phyloP scores from a whole-genome alignment of 1,284 basidiomycete species.

The Austroboletus rostrupii region DNA sequence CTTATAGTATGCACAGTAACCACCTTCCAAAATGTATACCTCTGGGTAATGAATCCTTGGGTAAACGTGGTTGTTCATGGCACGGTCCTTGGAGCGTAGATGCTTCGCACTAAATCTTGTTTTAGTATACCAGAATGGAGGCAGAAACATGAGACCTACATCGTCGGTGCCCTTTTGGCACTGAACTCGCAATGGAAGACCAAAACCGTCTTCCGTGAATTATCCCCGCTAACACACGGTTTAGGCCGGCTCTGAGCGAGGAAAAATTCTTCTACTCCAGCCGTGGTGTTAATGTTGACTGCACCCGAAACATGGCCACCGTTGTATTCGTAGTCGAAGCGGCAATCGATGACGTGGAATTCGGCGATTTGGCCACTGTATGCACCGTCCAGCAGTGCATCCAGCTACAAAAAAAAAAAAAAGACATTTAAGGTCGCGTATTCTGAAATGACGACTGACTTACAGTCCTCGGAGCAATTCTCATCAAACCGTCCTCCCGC shows the following conservation, averaged over 20 bases:
- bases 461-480: constrained; percentile 81
- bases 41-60: constrained; percentile 96
- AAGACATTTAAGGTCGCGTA: background rate
- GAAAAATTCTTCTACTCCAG: constrained; percentile 78
- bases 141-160: constrained; percentile 51
- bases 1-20: constrained; percentile 87
- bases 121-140: constrained; percentile 11
- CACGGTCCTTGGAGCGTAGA: constrained; percentile 86
- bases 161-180: constrained; percentile 90
- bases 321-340: constrained; percentile 94
- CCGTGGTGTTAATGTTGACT: constrained; percentile 86
- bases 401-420: constrained; percentile 46
- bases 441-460: constrained; percentile 24
- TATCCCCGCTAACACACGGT: constrained; percentile 80
- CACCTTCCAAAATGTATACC: constrained; percentile 94
- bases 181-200: constrained; percentile 99
- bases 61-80: constrained; percentile 83
- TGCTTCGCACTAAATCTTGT: constrained; percentile 73
- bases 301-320: constrained; percentile 94
- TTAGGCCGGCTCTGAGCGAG: constrained; percentile 64
- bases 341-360: constrained; percentile 89
- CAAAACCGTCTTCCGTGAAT: constrained; percentile 73
- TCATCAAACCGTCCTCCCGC: constrained; percentile 92
- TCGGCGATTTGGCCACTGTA: constrained; percentile 63
- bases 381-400: constrained; percentile 69